Evolutionary conservation across 768 basidiomycete genomes (phyloP).

Genomic region (Postia placenta): DNA sequence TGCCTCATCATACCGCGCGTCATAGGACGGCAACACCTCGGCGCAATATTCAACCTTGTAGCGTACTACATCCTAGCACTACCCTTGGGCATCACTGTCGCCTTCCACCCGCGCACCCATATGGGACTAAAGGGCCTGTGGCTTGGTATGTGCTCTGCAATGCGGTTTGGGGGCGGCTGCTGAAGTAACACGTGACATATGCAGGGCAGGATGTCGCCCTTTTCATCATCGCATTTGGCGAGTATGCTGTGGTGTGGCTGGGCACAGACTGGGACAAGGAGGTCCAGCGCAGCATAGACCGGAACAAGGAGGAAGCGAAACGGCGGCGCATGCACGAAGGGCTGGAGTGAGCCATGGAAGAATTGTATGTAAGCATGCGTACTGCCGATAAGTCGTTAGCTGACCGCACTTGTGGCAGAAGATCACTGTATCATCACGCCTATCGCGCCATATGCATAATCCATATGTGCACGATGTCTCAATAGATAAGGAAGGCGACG

Average conservation of each 20-base stretch:
- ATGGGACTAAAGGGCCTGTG: conserved; percentile 46
- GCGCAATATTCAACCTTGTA: conserved; percentile 66
- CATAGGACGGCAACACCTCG: conserved; percentile 56
- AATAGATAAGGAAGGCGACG: too few species aligned
- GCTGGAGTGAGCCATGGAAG: too few species aligned
- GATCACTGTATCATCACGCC: too few species aligned
- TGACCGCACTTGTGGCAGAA: background rate
- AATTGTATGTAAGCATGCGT: too few species aligned
- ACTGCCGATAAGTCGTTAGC: background rate
- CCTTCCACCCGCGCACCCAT: conserved; percentile 32
- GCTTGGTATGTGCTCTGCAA: conserved; percentile 30
- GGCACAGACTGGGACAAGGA: conserved; percentile 46
- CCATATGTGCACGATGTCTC: too few species aligned
- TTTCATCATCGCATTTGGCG: conserved; percentile 63
- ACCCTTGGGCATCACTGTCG: conserved; percentile 46
- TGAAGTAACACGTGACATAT: background rate
- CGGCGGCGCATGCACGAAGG: conserved; percentile 12
- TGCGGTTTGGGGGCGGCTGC: conserved; percentile 4
- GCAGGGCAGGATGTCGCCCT: conserved; percentile 69
- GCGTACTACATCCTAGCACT: conserved; percentile 55
- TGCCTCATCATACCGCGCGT: background rate
- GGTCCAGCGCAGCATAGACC: conserved; percentile 31
- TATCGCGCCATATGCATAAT: too few species aligned
- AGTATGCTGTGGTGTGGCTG: conserved; percentile 56
- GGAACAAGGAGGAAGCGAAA: conserved; percentile 25